Evolutionary conservation across 768 basidiomycete species (phyloP).

Genomic region (Lactarius sanguifluus): DNA sequence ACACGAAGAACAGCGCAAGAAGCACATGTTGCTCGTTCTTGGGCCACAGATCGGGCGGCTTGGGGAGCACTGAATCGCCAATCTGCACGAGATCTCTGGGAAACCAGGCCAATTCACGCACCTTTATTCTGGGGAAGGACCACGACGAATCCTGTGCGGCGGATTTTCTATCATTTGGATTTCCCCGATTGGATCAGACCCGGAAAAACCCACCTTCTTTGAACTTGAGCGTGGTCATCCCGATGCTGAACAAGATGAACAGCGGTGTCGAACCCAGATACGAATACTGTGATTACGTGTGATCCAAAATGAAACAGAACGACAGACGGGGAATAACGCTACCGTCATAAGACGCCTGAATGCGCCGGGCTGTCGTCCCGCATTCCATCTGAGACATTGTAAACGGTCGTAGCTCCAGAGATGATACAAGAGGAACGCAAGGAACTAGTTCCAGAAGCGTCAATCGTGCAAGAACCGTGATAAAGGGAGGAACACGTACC

Average conservation of each 20-base stretch:
- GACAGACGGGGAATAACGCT: slow-evolving; percentile 5
- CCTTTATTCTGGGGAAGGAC: slow-evolving; percentile 36
- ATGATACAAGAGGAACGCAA: slow-evolving; percentile 64
- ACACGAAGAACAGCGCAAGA: slow-evolving; percentile 66
- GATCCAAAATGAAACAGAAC: slow-evolving; percentile 5
- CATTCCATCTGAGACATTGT: slow-evolving; percentile 71
- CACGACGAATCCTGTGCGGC: slow-evolving; percentile 33
- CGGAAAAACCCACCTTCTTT: slow-evolving; percentile 54
- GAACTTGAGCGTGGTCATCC: slow-evolving; percentile 66
- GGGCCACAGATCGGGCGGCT: slow-evolving; percentile 55
- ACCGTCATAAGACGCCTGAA: slow-evolving; percentile 93
- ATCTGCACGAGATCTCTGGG: background rate
- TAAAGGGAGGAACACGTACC: slow-evolving; percentile 17
- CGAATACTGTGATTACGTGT: slow-evolving; percentile 53
- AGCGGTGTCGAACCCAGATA: slow-evolving; percentile 70
- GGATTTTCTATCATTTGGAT: background rate
- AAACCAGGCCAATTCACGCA: slow-evolving; percentile 32
- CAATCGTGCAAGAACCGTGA: background rate
- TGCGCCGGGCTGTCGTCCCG: slow-evolving; percentile 75
- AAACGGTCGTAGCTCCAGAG: slow-evolving; percentile 82
- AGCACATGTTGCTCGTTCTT: slow-evolving; percentile 50
- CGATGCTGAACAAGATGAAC: slow-evolving; percentile 61
- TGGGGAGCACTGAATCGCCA: slow-evolving; percentile 49
- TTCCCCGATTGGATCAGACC: too few relatives aligned
- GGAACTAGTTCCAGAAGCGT: slow-evolving; percentile 48